phyloP scores from a whole-genome alignment of 2,329 filamentous ascomycete species.

The Sclerotinia spermophila region DNA sequence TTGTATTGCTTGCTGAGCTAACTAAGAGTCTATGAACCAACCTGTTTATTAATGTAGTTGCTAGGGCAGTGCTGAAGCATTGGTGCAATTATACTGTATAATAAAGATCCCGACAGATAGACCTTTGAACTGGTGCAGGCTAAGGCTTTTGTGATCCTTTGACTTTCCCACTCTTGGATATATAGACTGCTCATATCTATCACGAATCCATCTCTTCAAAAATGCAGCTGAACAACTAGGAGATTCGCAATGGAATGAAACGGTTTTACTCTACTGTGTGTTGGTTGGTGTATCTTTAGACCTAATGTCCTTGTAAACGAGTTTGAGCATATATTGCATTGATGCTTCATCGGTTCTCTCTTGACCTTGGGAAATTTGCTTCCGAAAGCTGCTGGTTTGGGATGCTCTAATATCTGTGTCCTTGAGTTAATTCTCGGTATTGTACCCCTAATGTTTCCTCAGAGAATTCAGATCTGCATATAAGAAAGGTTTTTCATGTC shows the following conservation, averaged over 20 bases:
- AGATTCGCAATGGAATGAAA: background rate
- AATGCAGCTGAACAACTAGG: background rate
- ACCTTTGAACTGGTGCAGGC: background rate
- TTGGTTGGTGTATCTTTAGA: background rate
- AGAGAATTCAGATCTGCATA: conserved; percentile 38
- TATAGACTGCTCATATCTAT: background rate
- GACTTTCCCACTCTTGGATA: background rate
- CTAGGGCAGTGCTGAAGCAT: too few relatives aligned
- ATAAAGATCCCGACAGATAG: too few relatives aligned
- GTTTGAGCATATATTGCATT: background rate
- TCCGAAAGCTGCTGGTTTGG: background rate
- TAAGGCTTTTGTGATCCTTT: background rate
- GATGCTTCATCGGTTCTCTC: background rate
- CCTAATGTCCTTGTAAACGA: background rate
- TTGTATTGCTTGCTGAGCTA: too few relatives aligned
- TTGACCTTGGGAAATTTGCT: background rate
- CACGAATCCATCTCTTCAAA: background rate
- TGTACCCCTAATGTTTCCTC: conserved; percentile 35
- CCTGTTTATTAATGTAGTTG: too few relatives aligned
- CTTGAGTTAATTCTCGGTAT: conserved; percentile 37
- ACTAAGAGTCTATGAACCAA: too few relatives aligned
- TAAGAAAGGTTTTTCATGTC: conserved; percentile 39
- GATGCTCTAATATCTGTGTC: conserved; percentile 25
- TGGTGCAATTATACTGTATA: too few relatives aligned
- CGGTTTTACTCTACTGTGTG: background rate